Conservation (phyloP, 2,329 filamentous ascomycete species). For the Hypoxylon sp. region DNA sequence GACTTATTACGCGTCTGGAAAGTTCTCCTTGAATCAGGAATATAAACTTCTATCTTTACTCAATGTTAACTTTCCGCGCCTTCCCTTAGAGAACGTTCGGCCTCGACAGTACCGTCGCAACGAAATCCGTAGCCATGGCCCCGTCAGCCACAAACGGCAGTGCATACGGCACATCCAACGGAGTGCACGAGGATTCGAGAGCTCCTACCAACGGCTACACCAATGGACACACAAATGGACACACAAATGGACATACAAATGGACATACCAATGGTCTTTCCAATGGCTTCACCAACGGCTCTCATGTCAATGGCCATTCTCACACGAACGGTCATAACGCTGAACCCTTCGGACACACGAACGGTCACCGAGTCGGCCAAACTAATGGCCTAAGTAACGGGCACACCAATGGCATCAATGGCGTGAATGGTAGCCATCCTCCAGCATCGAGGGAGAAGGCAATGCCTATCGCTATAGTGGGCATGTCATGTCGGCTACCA, state of each 20-base stretch:
- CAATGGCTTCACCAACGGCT: conserved; percentile 42
- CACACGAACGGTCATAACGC: conserved; percentile 30
- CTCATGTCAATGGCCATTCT: conserved; percentile 33
- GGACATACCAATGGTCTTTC: conserved; percentile 48
- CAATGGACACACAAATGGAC: conserved; percentile 50
- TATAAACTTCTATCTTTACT: conserved; percentile 49
- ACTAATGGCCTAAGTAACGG: conserved; percentile 46
- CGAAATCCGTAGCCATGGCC: conserved; percentile 51
- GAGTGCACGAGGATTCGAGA: conserved; percentile 48
- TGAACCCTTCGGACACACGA: conserved; percentile 26
- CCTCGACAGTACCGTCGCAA: conserved; percentile 44
- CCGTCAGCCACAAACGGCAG: conserved; percentile 52
- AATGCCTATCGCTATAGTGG: conserved; percentile 56
- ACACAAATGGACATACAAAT: conserved; percentile 49
- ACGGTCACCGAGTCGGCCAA: conserved; percentile 30
- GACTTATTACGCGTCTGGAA: conserved; percentile 36
- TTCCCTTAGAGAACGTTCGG: conserved; percentile 39
- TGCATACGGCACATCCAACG: conserved; percentile 46
- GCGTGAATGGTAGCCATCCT: conserved; percentile 28
- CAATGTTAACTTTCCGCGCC: conserved; percentile 24
- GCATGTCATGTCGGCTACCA: conserved; percentile 57
- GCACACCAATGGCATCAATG: conserved; percentile 30
- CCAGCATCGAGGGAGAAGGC: conserved; percentile 32
- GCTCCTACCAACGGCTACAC: conserved; percentile 51
- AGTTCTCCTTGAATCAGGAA: conserved; percentile 38